phyloP scores from a whole-genome alignment of 441 rosid species.

The Arabidopsis lyrata region DNA sequence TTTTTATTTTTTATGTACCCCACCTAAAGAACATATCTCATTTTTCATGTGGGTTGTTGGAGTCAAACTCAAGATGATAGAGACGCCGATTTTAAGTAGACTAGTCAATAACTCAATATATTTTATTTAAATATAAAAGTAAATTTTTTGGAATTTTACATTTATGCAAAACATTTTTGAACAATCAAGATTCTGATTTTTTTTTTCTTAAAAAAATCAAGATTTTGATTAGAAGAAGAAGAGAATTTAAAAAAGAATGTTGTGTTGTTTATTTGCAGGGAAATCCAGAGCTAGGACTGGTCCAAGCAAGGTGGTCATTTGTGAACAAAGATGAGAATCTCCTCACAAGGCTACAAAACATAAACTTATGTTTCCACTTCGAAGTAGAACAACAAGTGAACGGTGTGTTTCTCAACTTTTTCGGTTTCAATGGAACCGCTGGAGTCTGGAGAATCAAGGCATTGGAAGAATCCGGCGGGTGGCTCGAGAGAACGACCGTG shows the following conservation, averaged over 20 bases:
- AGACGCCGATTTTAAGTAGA: background rate
- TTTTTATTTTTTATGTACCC: background rate
- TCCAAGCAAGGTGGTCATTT: conserved; percentile 94
- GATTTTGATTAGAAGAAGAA: background rate
- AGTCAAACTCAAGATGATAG: background rate
- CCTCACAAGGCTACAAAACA: conserved; percentile 87
- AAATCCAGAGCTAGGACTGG: conserved; percentile 81
- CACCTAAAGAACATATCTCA: background rate
- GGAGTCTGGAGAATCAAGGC: conserved; percentile 97
- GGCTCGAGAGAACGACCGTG: conserved; percentile 95
- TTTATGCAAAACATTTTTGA: background rate
- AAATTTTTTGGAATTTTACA: too few species aligned
- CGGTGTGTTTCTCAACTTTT: conserved; percentile 77
- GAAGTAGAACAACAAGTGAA: conserved; percentile 98
- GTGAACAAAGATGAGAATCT: conserved; percentile 95
- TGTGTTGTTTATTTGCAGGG: conserved; percentile 55
- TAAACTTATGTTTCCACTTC: conserved; percentile 88
- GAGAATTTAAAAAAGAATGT: background rate
- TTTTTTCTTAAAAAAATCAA: background rate
- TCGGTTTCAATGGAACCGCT: conserved; percentile 96
- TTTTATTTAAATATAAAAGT: background rate
- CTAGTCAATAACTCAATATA: too few species aligned
- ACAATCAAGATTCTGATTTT: background rate
- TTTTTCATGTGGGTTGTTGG: conserved; percentile 16
- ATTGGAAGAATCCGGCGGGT: conserved; percentile 88